A percentile compares a stretch with the other conserved stretches of the same genome.
Evolutionary conservation across 257 asterid species (phyloP).

Genomic region (Henckelia pumila): DNA sequence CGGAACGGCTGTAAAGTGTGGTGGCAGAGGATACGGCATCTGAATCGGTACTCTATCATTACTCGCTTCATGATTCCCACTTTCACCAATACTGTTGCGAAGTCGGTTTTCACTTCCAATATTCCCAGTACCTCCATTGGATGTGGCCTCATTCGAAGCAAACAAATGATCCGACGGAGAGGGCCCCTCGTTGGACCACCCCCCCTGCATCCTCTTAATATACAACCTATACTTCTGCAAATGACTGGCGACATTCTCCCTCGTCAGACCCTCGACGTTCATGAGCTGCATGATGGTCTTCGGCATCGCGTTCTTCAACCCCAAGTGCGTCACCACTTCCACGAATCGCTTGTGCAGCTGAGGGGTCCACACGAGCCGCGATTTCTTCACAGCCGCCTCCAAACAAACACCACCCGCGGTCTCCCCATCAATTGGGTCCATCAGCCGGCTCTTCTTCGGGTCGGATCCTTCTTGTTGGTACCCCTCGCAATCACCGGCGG

Average conservation of each 20-base stretch:
- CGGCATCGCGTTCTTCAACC: constrained; percentile 55
- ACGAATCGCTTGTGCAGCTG: constrained; percentile 56
- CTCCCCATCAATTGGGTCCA: constrained; percentile 31
- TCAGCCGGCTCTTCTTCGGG: constrained; percentile 52
- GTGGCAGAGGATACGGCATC: neutral
- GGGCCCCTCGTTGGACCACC: constrained; percentile 3
- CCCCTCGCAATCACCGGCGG: constrained; percentile 29
- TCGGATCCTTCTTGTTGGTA: constrained; percentile 52
- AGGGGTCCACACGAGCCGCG: constrained; percentile 57
- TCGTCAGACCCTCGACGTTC: constrained; percentile 52
- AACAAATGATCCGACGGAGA: neutral
- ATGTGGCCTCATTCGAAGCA: neutral
- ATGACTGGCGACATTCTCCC: constrained; percentile 55
- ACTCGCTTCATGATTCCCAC: neutral
- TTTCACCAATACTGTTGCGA: neutral
- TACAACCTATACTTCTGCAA: constrained; percentile 47
- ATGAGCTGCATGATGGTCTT: constrained; percentile 56
- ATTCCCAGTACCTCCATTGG: neutral
- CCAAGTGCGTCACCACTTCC: constrained; percentile 50
- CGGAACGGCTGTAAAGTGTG: neutral
- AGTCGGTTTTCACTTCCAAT: neutral
- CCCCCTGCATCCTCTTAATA: constrained; percentile 50
- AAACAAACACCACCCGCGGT: constrained; percentile 20
- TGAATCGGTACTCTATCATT: neutral
- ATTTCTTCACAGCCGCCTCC: constrained; percentile 41